Base-by-base conservation (phyloP, 2,329 filamentous ascomycete species). In the Blastomyces gilchristii region DNA sequence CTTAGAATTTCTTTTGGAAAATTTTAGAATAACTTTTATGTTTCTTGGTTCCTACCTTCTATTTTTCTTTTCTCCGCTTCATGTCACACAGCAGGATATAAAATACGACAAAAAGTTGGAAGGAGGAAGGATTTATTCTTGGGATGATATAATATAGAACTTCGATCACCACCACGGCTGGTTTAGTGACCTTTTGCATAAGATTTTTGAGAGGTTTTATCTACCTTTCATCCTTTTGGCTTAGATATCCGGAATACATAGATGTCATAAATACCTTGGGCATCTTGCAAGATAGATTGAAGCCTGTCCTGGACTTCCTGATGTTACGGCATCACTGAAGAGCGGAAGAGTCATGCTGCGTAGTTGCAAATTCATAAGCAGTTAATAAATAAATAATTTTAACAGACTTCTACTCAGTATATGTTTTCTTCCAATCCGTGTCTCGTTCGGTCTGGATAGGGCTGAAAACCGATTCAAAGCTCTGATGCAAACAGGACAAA, bases 41-140 rank as follows among this genome's bases (percentile, higher is more conserved):
- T 54, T 54, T 14, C 14, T 53, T 53, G 22, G 34, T 18, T 22
- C 3, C 11, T 43, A 8, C 14, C 5, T 43, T 8, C 28, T 28
- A 28, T 22, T 0, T 28, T 59, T 47, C 16, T 39, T 58, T 31
- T 8, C n/a, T 58, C 41, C 9, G 3, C 37, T 16, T 58, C 16
- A 41, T 25, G 11, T 16, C 39, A 41, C 53, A 28, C 22, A n/a
- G 12, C n/a, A 28, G 2, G 25, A 2, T 45, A 25, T 45, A 31
- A 9, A 87, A 90, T 75, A 86, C 80, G 18, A 52, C 14, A 16
- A 4, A 50, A 47, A n/a, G 18, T 22, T 22, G 5, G 22, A 50
- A 7, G 12, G 9, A 22, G 1, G 49, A 16, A 28, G 28, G 4
- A 18, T 11, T 18, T 5, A 8, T 18, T 7, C 12, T 12, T 14